These are phyloP conservation scores for Hippophae rhamnoides DNA, from an alignment of 306 rosid species.

Conservation along the genomic window DNA sequence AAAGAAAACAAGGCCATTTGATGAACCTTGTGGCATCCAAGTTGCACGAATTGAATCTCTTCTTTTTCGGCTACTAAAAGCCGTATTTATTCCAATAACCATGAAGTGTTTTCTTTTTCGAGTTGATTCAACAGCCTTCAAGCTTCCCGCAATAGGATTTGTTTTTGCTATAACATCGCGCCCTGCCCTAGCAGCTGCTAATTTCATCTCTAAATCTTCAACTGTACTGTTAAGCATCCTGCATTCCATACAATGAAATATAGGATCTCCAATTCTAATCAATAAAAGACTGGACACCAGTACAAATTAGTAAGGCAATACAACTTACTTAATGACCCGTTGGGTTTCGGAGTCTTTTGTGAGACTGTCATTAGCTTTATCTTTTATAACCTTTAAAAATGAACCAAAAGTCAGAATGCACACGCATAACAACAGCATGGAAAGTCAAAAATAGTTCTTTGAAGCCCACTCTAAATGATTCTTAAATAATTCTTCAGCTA, in stretches of 20 bases:
- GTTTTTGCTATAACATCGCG: slow-evolving; percentile 30
- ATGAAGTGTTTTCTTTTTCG: slow-evolving; percentile 53
- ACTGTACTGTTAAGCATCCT: slow-evolving; percentile 48
- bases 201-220: slow-evolving; percentile 41
- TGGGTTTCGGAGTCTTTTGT: slow-evolving; percentile 33
- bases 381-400: slow-evolving; percentile 29
- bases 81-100: slow-evolving; percentile 87
- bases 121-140: slow-evolving; percentile 29
- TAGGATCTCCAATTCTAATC: slow-evolving; percentile 16
- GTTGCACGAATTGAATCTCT: slow-evolving; percentile 86
- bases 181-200: slow-evolving; percentile 31
- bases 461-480: not conserved
- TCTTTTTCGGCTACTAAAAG: slow-evolving; percentile 71
- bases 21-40: slow-evolving; percentile 92
- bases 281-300: slow-evolving; percentile 9
- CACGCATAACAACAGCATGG: not conserved
- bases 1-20: slow-evolving; percentile 3
- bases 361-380: slow-evolving; percentile 30
- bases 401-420: slow-evolving; percentile 2
- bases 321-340: slow-evolving; percentile 39
- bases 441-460: not conserved
- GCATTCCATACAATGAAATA: slow-evolving; percentile 23
- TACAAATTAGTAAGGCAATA: slow-evolving; percentile 17
- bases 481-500: not conserved
- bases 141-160: slow-evolving; percentile 30